These are phyloP conservation scores for Trichoderma gracile DNA, from an alignment of 2,329 filamentous ascomycete species.

Conservation along the genomic window DNA sequence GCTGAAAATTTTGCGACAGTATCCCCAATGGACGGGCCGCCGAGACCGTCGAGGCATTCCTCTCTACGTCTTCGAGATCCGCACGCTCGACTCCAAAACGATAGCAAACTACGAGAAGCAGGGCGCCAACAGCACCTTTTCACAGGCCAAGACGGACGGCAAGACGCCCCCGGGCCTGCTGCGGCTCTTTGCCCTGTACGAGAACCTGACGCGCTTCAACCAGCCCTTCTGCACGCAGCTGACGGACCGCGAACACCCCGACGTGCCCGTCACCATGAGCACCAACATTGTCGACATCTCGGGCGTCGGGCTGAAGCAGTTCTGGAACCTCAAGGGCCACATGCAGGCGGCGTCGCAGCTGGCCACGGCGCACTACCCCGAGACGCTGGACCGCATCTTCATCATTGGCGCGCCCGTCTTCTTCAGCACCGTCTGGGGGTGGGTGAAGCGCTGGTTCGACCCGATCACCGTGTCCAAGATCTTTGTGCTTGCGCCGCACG, in stretches of 20 bases:
- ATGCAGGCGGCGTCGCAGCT: slow-evolving; percentile 91
- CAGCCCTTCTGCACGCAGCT: slow-evolving; percentile 82
- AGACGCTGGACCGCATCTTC: slow-evolving; percentile 69
- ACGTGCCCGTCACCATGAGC: slow-evolving; percentile 86
- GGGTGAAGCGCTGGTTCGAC: slow-evolving; percentile 95
- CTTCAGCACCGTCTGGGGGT: slow-evolving; percentile 91
- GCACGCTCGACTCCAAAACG: slow-evolving; percentile 77
- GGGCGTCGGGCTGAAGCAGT: slow-evolving; percentile 84
- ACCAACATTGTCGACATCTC: slow-evolving; percentile 95
- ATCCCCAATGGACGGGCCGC: slow-evolving; percentile 92
- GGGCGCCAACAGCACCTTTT: slow-evolving; percentile 55
- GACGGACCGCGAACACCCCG: slow-evolving; percentile 66
- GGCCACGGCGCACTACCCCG: slow-evolving; percentile 91
- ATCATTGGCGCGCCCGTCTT: slow-evolving; percentile 88
- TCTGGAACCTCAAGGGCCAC: slow-evolving; percentile 91
- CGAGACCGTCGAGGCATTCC: slow-evolving; percentile 89
- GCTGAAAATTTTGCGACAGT: slow-evolving; percentile 50
- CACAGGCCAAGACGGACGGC: slow-evolving; percentile 63
- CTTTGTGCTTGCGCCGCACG: slow-evolving; percentile 75
- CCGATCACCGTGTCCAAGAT: slow-evolving; percentile 95
- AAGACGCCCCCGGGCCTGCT: slow-evolving; percentile 74
- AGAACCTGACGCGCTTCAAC: slow-evolving; percentile 84
- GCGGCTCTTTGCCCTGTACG: slow-evolving; percentile 88
- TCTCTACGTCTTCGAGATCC: slow-evolving; percentile 87
- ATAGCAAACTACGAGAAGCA: slow-evolving; percentile 75